These are phyloP conservation scores for Cladorrhinum samala DNA, from an alignment of 495 filamentous ascomycete genomes.

Conservation along the genomic window DNA sequence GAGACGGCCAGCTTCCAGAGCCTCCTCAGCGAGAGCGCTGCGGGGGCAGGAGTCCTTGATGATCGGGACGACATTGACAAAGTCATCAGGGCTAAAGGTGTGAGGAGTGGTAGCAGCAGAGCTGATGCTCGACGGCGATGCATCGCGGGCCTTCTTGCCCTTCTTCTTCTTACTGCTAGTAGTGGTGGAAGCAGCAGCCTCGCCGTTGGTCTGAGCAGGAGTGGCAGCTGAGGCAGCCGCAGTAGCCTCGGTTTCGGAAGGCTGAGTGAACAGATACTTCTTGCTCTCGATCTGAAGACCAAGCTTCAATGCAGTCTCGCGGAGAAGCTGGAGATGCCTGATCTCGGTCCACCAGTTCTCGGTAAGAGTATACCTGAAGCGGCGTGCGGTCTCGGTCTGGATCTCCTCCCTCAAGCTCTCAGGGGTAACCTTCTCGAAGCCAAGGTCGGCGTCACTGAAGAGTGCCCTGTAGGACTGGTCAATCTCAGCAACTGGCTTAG, in stretches of 20 bases:
- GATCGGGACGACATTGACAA: conserved; percentile 85
- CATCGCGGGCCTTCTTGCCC: conserved; percentile 61
- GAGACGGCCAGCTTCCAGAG: conserved; percentile 88
- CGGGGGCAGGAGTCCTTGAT: conserved; percentile 88
- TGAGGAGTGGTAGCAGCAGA: conserved; percentile 42
- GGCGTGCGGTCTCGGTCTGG: conserved; percentile 58
- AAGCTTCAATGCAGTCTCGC: conserved; percentile 83
- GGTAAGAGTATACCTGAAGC: conserved; percentile 71
- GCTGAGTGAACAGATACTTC: conserved; percentile 64
- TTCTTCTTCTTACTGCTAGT: conserved; percentile 54
- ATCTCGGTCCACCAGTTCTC: conserved; percentile 58
- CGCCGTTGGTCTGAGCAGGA: conserved; percentile 18
- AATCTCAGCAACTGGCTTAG: conserved; percentile 65
- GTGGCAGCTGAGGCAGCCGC: conserved; percentile 16
- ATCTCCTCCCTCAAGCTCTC: conserved; percentile 63
- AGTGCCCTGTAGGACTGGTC: conserved; percentile 67
- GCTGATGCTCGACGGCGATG: conserved; percentile 46
- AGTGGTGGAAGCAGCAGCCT: conserved; percentile 28
- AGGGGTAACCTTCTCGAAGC: conserved; percentile 71
- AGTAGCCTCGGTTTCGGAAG: conserved; percentile 23
- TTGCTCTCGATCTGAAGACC: conserved; percentile 83
- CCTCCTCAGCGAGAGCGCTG: conserved; percentile 89
- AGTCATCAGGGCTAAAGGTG: conserved; percentile 77
- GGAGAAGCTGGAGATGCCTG: conserved; percentile 75
- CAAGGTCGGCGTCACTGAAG: conserved; percentile 77